phyloP scores from a whole-genome alignment of 306 rosid species.

The Herpetospermum pedunculosum region DNA sequence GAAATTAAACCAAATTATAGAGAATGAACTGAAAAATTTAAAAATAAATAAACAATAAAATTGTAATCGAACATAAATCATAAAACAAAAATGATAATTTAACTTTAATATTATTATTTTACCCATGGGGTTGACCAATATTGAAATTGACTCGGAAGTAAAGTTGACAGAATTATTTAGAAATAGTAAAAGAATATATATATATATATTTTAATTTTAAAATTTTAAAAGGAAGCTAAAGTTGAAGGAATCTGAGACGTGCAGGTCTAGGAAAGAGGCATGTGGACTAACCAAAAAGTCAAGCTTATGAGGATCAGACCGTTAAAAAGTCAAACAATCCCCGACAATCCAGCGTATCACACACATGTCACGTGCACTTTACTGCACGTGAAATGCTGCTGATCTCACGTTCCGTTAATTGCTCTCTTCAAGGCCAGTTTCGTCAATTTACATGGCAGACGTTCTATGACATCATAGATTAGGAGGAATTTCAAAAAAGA shows the following conservation, averaged over 20 bases:
- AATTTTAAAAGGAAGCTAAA: too few species aligned
- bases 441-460: background rate
- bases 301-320: background rate
- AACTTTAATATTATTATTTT: background rate
- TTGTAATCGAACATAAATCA: too few species aligned
- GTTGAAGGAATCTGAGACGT: slow-evolving; percentile 1
- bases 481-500: too few species aligned
- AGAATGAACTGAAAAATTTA: too few species aligned
- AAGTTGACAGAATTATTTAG: background rate
- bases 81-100: too few species aligned
- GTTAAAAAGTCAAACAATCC: slow-evolving; percentile 2
- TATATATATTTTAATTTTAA: too few species aligned
- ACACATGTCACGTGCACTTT: slow-evolving; percentile 3
- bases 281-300: background rate
- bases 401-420: background rate
- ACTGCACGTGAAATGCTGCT: slow-evolving; percentile 9
- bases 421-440: background rate
- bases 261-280: slow-evolving; percentile 3
- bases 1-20: too few species aligned
- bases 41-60: too few species aligned
- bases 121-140: background rate
- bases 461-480: too few species aligned
- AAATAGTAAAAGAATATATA: too few species aligned
- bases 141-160: background rate
- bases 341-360: background rate